These are phyloP conservation scores for Rhizopogon parksii DNA, from an alignment of 1,284 basidiomycete species.

Conservation along the genomic window DNA sequence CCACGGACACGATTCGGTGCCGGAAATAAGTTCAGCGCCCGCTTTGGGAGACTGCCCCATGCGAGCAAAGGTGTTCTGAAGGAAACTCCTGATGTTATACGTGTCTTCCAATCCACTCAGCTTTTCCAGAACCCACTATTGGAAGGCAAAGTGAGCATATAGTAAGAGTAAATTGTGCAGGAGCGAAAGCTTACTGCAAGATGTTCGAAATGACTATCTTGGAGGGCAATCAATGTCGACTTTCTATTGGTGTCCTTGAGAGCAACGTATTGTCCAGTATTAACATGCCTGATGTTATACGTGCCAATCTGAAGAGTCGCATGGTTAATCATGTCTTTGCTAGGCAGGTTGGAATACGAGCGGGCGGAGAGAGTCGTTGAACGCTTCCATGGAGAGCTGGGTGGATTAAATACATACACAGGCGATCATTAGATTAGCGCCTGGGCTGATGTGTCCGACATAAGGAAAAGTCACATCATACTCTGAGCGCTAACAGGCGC, in stretches of 20 bases:
- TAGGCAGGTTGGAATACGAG: neutral
- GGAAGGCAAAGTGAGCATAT: neutral
- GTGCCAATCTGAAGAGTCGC: neutral
- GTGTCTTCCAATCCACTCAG: neutral
- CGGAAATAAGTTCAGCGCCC: neutral
- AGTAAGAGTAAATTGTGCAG: neutral
- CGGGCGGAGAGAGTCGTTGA: too few species aligned
- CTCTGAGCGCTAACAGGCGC: too few species aligned
- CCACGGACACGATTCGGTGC: neutral
- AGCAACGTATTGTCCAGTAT: neutral
- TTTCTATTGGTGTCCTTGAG: neutral
- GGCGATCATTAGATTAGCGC: too few species aligned
- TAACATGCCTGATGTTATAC: neutral
- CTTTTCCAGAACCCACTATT: conserved; percentile 1
- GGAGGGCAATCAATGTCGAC: neutral
- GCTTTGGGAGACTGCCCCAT: neutral
- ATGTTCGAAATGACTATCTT: neutral
- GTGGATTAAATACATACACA: neutral
- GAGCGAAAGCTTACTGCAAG: neutral
- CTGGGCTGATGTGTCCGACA: too few species aligned
- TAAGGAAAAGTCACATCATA: too few species aligned
- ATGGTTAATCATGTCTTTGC: neutral
- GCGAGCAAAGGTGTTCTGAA: neutral
- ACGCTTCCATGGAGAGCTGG: neutral
- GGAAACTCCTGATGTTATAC: neutral